These are phyloP conservation scores for Lophium mytilinum DNA, from an alignment of 495 filamentous ascomycete species.

Conservation along the genomic window DNA sequence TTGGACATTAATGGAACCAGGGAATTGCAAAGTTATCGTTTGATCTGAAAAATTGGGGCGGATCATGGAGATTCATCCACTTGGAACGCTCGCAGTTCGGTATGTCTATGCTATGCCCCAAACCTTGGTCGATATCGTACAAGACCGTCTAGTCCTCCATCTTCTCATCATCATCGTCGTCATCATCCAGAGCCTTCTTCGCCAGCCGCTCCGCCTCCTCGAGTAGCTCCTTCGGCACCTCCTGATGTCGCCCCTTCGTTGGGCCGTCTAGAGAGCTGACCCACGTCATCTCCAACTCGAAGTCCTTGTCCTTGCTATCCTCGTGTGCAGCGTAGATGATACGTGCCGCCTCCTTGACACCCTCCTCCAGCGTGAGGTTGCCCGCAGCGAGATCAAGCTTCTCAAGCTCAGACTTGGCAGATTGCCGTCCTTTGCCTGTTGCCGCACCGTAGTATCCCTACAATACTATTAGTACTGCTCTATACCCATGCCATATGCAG, in stretches of 20 bases:
- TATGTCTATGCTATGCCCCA: constrained; percentile 1
- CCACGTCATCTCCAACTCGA: constrained; percentile 99
- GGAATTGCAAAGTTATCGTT: too few relatives aligned
- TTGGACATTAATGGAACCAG: too few relatives aligned
- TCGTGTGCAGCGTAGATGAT: constrained; percentile 97
- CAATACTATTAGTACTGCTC: constrained; percentile 17
- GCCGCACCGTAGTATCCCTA: constrained; percentile 95
- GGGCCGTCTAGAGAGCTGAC: constrained; percentile 72
- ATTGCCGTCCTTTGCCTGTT: constrained; percentile 90
- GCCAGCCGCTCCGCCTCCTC: constrained; percentile 75
- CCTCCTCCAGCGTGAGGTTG: constrained; percentile 70
- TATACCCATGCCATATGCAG: neutral
- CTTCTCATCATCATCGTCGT: constrained; percentile 35
- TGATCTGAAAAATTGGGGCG: too few relatives aligned
- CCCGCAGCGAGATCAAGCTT: constrained; percentile 82
- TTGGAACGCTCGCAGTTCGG: constrained; percentile 9
- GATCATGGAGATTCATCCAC: too few relatives aligned
- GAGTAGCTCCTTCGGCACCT: constrained; percentile 78
- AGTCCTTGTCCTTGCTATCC: constrained; percentile 97
- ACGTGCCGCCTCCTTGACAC: constrained; percentile 88
- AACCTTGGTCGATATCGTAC: constrained; percentile 12
- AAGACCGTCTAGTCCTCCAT: constrained; percentile 33
- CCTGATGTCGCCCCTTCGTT: constrained; percentile 84
- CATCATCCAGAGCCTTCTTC: constrained; percentile 38
- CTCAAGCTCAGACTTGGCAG: constrained; percentile 94